Conservation (phyloP, 148 eudicot species). For the Chenopodium berlandieri region DNA sequence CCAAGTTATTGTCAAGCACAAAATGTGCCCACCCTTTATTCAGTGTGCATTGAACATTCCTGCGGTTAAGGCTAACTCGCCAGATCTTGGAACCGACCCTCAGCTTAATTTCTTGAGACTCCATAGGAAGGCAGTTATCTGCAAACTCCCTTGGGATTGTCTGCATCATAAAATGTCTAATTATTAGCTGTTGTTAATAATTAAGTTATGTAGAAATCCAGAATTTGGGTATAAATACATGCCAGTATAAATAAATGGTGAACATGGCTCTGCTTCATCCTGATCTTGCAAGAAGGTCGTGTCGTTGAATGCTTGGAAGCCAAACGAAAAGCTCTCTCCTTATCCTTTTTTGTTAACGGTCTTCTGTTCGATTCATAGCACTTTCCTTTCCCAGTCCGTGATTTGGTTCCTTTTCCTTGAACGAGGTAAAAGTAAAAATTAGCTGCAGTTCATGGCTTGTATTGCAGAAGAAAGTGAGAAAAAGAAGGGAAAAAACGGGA, state of each 20-base stretch:
- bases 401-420: not conserved
- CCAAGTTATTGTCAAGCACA: constrained; percentile 24
- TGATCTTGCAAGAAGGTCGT: constrained; percentile 10
- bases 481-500: not conserved
- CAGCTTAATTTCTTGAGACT: not conserved
- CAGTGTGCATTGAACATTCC: constrained; percentile 11
- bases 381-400: not conserved
- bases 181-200: not conserved
- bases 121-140: not conserved
- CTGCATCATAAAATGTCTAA: not conserved
- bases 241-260: constrained; percentile 11
- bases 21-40: constrained; percentile 14
- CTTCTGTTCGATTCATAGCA: constrained; percentile 14
- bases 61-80: not conserved
- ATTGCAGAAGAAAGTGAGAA: not conserved
- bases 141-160: constrained; percentile 18
- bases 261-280: constrained; percentile 16
- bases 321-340: not conserved
- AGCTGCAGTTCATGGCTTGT: not conserved
- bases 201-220: not conserved
- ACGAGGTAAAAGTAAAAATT: not conserved
- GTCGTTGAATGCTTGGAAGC: not conserved
- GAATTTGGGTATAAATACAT: not conserved
- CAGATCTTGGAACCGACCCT: constrained; percentile 10
- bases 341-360: constrained; percentile 2